A percentile compares a stretch with the other conserved stretches of the same genome.
These are phyloP conservation scores for Lipomyces kockii DNA, from an alignment of 805 yeast species.

Conservation along the genomic window DNA sequence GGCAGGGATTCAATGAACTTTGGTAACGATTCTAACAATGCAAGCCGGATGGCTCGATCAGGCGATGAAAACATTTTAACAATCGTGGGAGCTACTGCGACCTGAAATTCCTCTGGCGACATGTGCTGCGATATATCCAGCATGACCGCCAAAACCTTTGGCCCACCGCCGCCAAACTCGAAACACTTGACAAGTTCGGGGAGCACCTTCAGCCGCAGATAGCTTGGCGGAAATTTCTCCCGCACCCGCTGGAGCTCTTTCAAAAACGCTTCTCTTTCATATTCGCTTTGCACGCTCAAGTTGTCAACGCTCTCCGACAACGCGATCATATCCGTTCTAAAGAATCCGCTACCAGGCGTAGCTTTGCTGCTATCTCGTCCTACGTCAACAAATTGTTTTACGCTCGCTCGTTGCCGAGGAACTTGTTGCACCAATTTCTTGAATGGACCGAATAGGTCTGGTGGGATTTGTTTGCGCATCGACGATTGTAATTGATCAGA, in stretches of 20 bases:
- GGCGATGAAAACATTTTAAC: conserved; percentile 63
- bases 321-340: conserved; percentile 54
- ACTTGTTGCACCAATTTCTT: conserved; percentile 51
- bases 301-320: conserved; percentile 61
- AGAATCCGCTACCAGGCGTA: conserved; percentile 36
- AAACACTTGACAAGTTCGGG: conserved; percentile 67
- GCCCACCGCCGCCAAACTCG: conserved; percentile 43
- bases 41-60: conserved; percentile 77
- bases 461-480: conserved; percentile 46
- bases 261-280: conserved; percentile 57
- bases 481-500: conserved; percentile 34
- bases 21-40: conserved; percentile 69
- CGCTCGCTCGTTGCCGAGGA: conserved; percentile 49
- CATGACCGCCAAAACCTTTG: conserved; percentile 42
- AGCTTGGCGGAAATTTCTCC: conserved; percentile 53
- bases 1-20: conserved; percentile 56
- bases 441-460: conserved; percentile 46
- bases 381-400: conserved; percentile 40
- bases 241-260: conserved; percentile 48
- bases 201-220: conserved; percentile 63
- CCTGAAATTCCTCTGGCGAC: conserved; percentile 47
- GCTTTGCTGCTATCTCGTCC: conserved; percentile 27
- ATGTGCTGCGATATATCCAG: conserved; percentile 44
- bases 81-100: conserved; percentile 63
- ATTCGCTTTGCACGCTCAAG: conserved; percentile 57